Evolutionary conservation across 169 alveolate genomes (phyloP), one percentile per base, ranked within the genome.

Genomic region (Plasmodium inui): DNA sequence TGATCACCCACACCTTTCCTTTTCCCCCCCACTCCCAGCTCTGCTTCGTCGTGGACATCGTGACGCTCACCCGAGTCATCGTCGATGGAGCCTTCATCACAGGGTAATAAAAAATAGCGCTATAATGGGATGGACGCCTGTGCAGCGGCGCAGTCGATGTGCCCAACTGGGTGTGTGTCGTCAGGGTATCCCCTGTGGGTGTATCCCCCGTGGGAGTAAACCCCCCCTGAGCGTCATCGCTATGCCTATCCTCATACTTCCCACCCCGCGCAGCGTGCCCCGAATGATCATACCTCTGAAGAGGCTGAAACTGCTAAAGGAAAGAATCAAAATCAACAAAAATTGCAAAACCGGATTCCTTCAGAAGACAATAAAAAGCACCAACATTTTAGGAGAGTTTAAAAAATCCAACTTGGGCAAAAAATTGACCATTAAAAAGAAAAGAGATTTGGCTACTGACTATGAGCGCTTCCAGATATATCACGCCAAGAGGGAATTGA

Each of bases 21-120:
- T 14, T 44, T 85, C 53, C 22, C 37, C 71, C 61, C 12, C 37
- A n/a, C 39, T 32, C 50, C 32, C 92, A 97, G 98, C 96, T 97
- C 83, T 97, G 98, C 96, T 97, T 97, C 92, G 93, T 98, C 57
- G 98, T 98, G 67, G 99, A 98, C 92, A 95, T 98, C 70, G 97
- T 98, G 91, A 98, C 97, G 50, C 93, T 92, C 84, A 96, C 98
- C 71, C 96, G 98, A 90, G 96, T 98, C 76, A 97, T 98, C 92
- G 98, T 98, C 50, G 99, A 98, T 94, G 99, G 99, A 46, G 98
- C 97, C 22, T 96, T 96, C 78, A 96, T 97, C 34, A 96, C 98
- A 10, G 98, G 98, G 98, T 96, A 96, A 32, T 88, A 44, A 79
- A 14, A 32, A 37, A 41, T 7, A 1, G 37, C 17, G 22, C 61